A percentile compares a stretch with the other conserved stretches of the same genome.
These are phyloP conservation scores for Boletus putidus DNA, from an alignment of 1,284 basidiomycete genomes.

Conservation along the genomic window DNA sequence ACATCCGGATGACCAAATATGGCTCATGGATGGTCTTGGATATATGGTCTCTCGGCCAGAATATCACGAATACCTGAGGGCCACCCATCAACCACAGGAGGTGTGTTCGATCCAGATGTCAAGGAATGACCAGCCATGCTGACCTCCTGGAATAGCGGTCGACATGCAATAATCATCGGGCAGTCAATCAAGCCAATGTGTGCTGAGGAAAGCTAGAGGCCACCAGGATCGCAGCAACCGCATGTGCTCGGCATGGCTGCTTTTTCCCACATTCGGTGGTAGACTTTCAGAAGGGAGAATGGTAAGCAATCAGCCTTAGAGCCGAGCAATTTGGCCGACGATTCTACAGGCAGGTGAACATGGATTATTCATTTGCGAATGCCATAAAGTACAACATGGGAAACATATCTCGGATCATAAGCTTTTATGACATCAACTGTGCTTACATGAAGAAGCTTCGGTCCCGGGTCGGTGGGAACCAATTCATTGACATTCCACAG, in stretches of 20 bases:
- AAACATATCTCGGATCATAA: too few relatives aligned
- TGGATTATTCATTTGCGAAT: too few relatives aligned
- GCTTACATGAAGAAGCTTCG: too few relatives aligned
- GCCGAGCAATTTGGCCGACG: too few relatives aligned
- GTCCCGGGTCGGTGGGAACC: too few relatives aligned
- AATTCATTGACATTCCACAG: too few relatives aligned
- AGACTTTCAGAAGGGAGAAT: too few relatives aligned
- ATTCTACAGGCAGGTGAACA: constrained; percentile 22
- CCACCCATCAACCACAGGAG: background rate
- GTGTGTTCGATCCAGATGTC: too few relatives aligned
- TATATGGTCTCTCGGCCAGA: constrained; percentile 6
- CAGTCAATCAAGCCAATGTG: constrained; percentile 8
- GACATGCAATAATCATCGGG: constrained; percentile 12
- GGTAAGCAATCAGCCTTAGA: background rate
- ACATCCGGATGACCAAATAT: background rate
- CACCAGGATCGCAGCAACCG: constrained; percentile 22
- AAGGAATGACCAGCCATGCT: background rate
- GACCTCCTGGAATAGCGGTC: background rate
- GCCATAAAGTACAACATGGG: too few relatives aligned
- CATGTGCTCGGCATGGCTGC: constrained; percentile 23
- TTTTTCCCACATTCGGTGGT: constrained; percentile 23
- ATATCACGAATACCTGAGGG: background rate
- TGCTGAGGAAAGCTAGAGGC: constrained; percentile 5
- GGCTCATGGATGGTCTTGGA: constrained; percentile 15
- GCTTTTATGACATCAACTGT: too few relatives aligned